These are phyloP conservation scores for Cynanchum wilfordii DNA, from an alignment of 257 asterid genomes.

Conservation along the genomic window DNA sequence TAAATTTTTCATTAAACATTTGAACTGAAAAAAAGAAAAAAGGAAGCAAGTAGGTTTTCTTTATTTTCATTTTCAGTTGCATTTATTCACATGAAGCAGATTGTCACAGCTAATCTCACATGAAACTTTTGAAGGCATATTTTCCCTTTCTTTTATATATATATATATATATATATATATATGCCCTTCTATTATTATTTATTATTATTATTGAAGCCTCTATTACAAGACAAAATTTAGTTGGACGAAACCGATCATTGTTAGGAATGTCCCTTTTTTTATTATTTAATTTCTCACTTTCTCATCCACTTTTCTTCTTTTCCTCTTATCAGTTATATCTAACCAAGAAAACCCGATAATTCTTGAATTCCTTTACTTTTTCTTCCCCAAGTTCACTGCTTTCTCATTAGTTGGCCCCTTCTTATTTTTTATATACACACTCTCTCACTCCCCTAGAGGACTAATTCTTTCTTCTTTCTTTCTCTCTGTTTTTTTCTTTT, in stretches of 20 bases:
- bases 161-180: too few species aligned
- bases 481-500: too few species aligned
- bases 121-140: conserved; percentile 17
- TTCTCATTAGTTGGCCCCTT: conserved; percentile 5
- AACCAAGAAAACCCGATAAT: conserved; percentile 13
- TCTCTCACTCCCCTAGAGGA: too few species aligned
- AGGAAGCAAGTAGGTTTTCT: neutral
- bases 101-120: conserved; percentile 23
- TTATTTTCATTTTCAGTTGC: neutral
- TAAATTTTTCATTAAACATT: neutral
- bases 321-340: conserved; percentile 10
- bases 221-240: conserved; percentile 18
- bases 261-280: conserved; percentile 2
- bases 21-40: neutral
- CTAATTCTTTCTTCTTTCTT: too few species aligned
- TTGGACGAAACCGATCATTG: conserved; percentile 13
- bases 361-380: conserved; percentile 9
- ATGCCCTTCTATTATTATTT: neutral
- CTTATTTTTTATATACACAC: too few species aligned
- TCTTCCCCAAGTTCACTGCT: conserved; percentile 14
- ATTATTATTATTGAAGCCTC: neutral
- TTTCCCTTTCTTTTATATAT: too few species aligned
- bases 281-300: too few species aligned
- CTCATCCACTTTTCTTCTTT: conserved; percentile 10
- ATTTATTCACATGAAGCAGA: conserved; percentile 21